Evolutionary conservation across 2,329 filamentous ascomycete genomes (phyloP).

Genomic region (Sordariomycetes sp.): DNA sequence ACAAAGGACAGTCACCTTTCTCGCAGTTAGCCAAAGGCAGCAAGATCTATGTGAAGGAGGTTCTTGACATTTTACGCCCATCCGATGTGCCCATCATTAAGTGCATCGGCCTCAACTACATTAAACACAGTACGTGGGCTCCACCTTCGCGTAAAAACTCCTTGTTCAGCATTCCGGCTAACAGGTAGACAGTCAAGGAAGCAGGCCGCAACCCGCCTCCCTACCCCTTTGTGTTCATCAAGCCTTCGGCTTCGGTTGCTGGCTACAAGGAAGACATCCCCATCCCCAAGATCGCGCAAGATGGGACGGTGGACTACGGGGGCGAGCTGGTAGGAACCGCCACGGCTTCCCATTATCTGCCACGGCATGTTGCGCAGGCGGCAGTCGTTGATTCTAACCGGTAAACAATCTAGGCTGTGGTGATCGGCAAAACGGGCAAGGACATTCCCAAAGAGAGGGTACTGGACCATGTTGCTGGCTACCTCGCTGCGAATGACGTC

Average conservation of each 20-base stretch:
- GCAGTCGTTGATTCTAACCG: rapidly evolving
- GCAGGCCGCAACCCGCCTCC: constrained; percentile 38
- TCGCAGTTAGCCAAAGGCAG: constrained; percentile 13
- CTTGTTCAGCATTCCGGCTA: background rate
- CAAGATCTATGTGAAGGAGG: constrained; percentile 18
- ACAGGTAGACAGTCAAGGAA: constrained; percentile 30
- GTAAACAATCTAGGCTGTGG: constrained; percentile 13
- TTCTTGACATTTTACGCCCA: constrained; percentile 17
- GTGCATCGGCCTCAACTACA: constrained; percentile 55
- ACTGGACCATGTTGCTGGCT: background rate
- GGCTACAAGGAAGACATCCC: constrained; percentile 24
- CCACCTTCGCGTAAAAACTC: background rate
- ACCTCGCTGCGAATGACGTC: background rate
- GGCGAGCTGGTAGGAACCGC: constrained; percentile 27
- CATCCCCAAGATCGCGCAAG: constrained; percentile 32
- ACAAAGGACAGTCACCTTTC: constrained; percentile 16
- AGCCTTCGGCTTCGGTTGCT: constrained; percentile 29
- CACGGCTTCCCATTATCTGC: rapidly evolving
- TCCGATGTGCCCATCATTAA: constrained; percentile 56
- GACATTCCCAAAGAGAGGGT: background rate
- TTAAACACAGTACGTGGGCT: constrained; percentile 19
- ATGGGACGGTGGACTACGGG: constrained; percentile 37
- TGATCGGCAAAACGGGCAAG: background rate
- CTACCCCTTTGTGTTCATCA: constrained; percentile 39
- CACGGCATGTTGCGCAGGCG: no score